Conservation (phyloP, 306 rosid genomes). For the Cercis canadensis region DNA sequence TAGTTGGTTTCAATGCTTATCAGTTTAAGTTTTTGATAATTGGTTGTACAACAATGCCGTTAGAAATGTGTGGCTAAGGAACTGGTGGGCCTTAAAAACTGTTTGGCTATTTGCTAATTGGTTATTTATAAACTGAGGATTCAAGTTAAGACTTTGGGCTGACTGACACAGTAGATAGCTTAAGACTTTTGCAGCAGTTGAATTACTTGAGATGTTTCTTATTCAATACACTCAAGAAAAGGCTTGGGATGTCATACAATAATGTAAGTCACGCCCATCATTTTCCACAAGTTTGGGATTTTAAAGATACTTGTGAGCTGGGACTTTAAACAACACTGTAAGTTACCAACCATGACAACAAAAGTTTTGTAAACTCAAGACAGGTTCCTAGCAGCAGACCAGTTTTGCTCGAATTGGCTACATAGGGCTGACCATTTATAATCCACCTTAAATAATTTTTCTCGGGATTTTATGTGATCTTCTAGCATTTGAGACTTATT, state of each 20-base stretch:
- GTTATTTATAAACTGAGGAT: neutral
- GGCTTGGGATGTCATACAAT: too few relatives aligned
- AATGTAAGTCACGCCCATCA: too few relatives aligned
- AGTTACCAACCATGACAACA: too few relatives aligned
- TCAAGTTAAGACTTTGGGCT: slow-evolving; percentile 34
- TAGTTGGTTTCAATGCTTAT: too few relatives aligned
- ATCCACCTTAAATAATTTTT: slow-evolving; percentile 13
- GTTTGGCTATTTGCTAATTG: too few relatives aligned
- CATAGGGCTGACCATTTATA: slow-evolving; percentile 35
- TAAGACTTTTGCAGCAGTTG: slow-evolving; percentile 85
- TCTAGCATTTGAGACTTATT: slow-evolving; percentile 24
- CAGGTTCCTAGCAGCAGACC: neutral
- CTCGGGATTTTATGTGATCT: slow-evolving; percentile 26
- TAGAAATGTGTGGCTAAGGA: slow-evolving; percentile 21
- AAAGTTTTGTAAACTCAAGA: too few relatives aligned
- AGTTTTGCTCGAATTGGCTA: slow-evolving; percentile 12
- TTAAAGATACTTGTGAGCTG: too few relatives aligned
- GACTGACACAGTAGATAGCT: slow-evolving; percentile 60
- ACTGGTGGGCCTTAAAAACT: slow-evolving; percentile 3
- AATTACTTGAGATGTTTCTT: too few relatives aligned
- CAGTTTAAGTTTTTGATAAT: neutral
- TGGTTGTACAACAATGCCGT: slow-evolving; percentile 8
- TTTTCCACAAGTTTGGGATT: too few relatives aligned
- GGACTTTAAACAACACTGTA: too few relatives aligned
- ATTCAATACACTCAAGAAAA: too few relatives aligned